These are phyloP conservation scores for Elsinoe necatrix DNA, from an alignment of 2,329 filamentous ascomycete species.

Conservation along the genomic window DNA sequence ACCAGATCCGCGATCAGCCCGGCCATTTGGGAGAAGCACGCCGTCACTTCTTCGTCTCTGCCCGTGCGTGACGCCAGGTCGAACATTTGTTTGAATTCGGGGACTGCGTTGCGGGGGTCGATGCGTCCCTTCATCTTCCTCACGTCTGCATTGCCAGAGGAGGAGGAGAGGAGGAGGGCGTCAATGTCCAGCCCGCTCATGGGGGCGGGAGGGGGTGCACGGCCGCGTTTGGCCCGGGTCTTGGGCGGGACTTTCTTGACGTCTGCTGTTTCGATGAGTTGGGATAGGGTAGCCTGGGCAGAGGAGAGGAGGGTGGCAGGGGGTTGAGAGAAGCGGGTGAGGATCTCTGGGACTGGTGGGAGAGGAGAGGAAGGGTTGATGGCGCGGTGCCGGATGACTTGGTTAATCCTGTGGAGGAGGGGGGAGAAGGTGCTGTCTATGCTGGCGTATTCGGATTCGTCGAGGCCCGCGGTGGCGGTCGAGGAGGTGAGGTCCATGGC, in stretches of 20 bases:
- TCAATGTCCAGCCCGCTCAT: slow-evolving; percentile 77
- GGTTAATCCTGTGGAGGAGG: slow-evolving; percentile 76
- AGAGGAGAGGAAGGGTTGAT: slow-evolving; percentile 60
- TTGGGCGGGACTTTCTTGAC: slow-evolving; percentile 59
- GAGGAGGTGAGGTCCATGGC: slow-evolving; percentile 76
- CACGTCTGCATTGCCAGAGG: slow-evolving; percentile 30
- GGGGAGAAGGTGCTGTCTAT: slow-evolving; percentile 80
- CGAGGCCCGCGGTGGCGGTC: slow-evolving; percentile 58
- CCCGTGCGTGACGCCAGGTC: slow-evolving; percentile 47
- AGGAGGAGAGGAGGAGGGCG: slow-evolving; percentile 54
- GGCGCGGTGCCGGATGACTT: slow-evolving; percentile 75
- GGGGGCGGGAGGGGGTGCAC: slow-evolving; percentile 49
- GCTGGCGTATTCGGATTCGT: slow-evolving; percentile 67
- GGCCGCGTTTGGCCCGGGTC: slow-evolving; percentile 53
- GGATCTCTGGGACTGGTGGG: slow-evolving; percentile 52
- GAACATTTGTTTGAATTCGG: slow-evolving; percentile 25
- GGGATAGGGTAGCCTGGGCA: slow-evolving; percentile 50
- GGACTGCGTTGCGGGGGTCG: slow-evolving; percentile 12
- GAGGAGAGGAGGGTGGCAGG: slow-evolving; percentile 57
- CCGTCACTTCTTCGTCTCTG: slow-evolving; percentile 53
- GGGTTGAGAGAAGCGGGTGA: slow-evolving; percentile 65
- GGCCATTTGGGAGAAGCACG: slow-evolving; percentile 66
- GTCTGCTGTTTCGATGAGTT: slow-evolving; percentile 60
- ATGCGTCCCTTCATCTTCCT: slow-evolving; percentile 39
- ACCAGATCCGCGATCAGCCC: slow-evolving; percentile 61